phyloP scores from a whole-genome alignment of 2,329 filamentous ascomycete genomes.

The Coniochaeta prunicola region DNA sequence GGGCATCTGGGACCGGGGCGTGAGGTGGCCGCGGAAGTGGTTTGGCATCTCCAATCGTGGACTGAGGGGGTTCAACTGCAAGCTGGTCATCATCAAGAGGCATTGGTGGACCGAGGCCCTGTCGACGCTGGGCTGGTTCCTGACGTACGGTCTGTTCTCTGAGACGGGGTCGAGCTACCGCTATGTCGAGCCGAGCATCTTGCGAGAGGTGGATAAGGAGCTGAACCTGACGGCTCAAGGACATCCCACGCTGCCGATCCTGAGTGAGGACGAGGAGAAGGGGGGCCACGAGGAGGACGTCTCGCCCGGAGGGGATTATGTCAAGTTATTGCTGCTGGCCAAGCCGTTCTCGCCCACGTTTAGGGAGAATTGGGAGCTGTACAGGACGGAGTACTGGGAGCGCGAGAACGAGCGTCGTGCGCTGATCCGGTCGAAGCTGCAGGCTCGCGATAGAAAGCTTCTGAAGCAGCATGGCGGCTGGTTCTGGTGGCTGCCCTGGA shows the following conservation, averaged over 20 bases:
- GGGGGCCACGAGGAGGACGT: conserved; percentile 82
- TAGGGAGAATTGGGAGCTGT: conserved; percentile 94
- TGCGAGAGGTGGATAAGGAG: conserved; percentile 54
- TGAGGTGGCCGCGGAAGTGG: conserved; percentile 91
- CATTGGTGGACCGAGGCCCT: conserved; percentile 74
- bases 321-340: conserved; percentile 82
- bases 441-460: conserved; percentile 59
- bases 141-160: conserved; percentile 69
- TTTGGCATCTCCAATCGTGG: conserved; percentile 84
- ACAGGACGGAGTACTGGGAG: conserved; percentile 93
- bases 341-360: conserved; percentile 95
- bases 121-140: conserved; percentile 66
- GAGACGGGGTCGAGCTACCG: conserved; percentile 65
- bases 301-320: conserved; percentile 80
- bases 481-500: conserved; percentile 83
- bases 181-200: conserved; percentile 59
- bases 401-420: conserved; percentile 86
- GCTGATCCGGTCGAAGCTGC: conserved; percentile 62
- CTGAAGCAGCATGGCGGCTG: conserved; percentile 63
- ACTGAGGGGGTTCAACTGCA: conserved; percentile 87
- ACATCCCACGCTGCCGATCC: conserved; percentile 30
- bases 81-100: conserved; percentile 82
- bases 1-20: conserved; percentile 91
- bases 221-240: conserved; percentile 37
- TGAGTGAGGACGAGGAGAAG: conserved; percentile 47